A percentile compares a stretch with the other conserved stretches of the same genome.
Conservation (phyloP, 2,329 filamentous ascomycete genomes). For the Aspergillus pseudoglaucus region DNA sequence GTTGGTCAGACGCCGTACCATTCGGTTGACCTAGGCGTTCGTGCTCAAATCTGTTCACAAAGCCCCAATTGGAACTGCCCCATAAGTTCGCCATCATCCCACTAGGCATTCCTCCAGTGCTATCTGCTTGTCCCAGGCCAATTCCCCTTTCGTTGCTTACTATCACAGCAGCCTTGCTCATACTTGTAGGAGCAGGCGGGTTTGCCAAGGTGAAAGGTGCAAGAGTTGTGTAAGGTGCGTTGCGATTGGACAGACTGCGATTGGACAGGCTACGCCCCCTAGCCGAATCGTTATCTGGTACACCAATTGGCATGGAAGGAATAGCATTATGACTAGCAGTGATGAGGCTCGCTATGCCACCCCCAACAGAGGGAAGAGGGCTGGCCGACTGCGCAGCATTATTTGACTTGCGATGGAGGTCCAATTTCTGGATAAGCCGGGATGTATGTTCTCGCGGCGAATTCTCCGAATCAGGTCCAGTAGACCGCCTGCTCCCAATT, state of each 20-base stretch:
- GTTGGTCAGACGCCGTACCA: slow-evolving; percentile 5
- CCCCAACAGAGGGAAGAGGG: slow-evolving; percentile 41
- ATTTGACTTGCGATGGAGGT: slow-evolving; percentile 71
- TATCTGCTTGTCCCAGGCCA: slow-evolving; percentile 54
- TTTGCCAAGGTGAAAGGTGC: slow-evolving; percentile 78
- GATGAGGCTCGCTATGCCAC: slow-evolving; percentile 77
- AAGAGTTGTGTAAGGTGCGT: slow-evolving; percentile 57
- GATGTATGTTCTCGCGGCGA: slow-evolving; percentile 70
- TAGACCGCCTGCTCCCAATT: slow-evolving; percentile 42
- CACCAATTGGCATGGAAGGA: slow-evolving; percentile 44
- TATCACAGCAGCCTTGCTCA: slow-evolving; percentile 79
- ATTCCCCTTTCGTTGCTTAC: slow-evolving; percentile 71
- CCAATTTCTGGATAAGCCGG: slow-evolving; percentile 86
- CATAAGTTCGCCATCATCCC: slow-evolving; percentile 89
- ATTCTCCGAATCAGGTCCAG: slow-evolving; percentile 52
- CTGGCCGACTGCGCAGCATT: slow-evolving; percentile 49
- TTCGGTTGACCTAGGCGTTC: slow-evolving; percentile 42
- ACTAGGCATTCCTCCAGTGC: slow-evolving; percentile 66
- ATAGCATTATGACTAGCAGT: slow-evolving; percentile 76
- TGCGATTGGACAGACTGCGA: slow-evolving; percentile 29
- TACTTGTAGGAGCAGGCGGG: slow-evolving; percentile 73
- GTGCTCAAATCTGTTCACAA: slow-evolving; percentile 55
- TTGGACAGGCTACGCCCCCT: slow-evolving; percentile 26
- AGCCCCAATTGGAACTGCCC: slow-evolving; percentile 80
- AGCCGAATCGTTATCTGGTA: slow-evolving; percentile 28